Percentiles rank a stretch among this genome's conserved stretches.
Conservation (phyloP, 768 basidiomycete species). For the Tylopilus balloui region DNA sequence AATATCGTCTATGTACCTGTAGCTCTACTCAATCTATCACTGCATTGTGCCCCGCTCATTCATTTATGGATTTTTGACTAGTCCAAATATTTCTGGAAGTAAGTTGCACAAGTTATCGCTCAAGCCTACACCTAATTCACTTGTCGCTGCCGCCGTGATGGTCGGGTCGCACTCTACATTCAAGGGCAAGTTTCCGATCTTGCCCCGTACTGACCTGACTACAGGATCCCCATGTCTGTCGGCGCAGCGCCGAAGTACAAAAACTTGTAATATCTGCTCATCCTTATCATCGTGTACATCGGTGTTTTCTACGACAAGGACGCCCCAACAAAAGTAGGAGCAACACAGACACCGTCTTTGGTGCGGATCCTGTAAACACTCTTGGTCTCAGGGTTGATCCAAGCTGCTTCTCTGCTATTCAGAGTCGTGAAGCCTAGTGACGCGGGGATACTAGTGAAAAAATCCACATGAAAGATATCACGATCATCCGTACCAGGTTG, state of each 20-base stretch:
- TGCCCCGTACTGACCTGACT: too few species aligned
- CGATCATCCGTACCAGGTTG: constrained; percentile 62
- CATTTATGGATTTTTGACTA: too few species aligned
- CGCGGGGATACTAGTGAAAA: constrained; percentile 1
- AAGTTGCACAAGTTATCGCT: too few species aligned
- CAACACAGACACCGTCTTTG: constrained; percentile 73
- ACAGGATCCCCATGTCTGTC: not conserved
- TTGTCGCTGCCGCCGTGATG: too few species aligned
- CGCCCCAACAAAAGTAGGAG: constrained; percentile 82
- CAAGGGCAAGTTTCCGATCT: too few species aligned
- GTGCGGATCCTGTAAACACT: constrained; percentile 82
- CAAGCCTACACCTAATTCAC: too few species aligned
- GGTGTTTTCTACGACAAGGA: constrained; percentile 56
- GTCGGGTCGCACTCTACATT: too few species aligned
- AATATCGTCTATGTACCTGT: constrained; percentile 1
- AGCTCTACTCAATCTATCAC: constrained; percentile 5
- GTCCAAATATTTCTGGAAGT: too few species aligned
- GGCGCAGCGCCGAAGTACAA: not conserved
- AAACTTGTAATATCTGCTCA: not conserved
- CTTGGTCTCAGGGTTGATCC: constrained; percentile 82
- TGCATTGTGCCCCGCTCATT: too few species aligned
- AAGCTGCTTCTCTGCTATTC: constrained; percentile 74
- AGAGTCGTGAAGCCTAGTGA: constrained; percentile 79
- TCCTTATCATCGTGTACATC: constrained; percentile 8
- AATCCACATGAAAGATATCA: constrained; percentile 1